Conservation (phyloP, 768 basidiomycete genomes). For the Mycena pura region DNA sequence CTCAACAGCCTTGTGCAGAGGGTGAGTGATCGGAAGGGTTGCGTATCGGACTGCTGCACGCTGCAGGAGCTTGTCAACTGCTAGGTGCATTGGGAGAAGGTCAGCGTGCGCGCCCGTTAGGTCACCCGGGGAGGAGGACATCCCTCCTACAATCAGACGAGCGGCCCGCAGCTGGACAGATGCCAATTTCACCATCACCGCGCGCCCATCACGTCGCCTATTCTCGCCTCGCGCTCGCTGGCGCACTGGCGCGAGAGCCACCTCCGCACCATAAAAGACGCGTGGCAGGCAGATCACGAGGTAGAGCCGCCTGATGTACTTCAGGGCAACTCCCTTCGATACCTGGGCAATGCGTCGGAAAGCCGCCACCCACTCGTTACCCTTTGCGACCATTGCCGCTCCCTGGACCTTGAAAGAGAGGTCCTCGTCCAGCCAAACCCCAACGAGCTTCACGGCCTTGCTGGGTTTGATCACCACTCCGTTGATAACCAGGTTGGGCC, state of each 20-base stretch:
- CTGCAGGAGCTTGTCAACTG: slow-evolving; percentile 20
- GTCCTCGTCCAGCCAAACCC: not conserved
- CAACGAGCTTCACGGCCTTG: not conserved
- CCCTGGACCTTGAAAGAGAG: slow-evolving; percentile 7
- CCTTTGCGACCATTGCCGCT: slow-evolving; percentile 10
- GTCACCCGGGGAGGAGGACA: slow-evolving; percentile 8
- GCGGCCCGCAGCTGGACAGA: not conserved
- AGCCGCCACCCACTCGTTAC: slow-evolving; percentile 7
- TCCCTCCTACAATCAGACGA: not conserved
- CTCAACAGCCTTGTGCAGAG: slow-evolving; percentile 19
- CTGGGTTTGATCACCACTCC: not conserved
- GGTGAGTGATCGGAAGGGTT: slow-evolving; percentile 29
- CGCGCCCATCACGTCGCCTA: not conserved
- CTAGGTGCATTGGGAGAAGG: slow-evolving; percentile 28
- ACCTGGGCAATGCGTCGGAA: slow-evolving; percentile 7
- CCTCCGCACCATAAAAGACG: slow-evolving; percentile 35
- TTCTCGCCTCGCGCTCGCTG: not conserved
- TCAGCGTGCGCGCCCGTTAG: slow-evolving; percentile 28
- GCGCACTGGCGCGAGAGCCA: slow-evolving; percentile 11
- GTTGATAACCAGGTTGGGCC: not conserved
- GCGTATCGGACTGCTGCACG: slow-evolving; percentile 25
- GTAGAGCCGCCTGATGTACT: slow-evolving; percentile 10
- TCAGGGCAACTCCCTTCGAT: not conserved
- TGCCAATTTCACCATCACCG: not conserved
- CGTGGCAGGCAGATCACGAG: slow-evolving; percentile 17